These are phyloP conservation scores for Larix sibirica DNA, from an alignment of 83 land plant genomes.

Conservation along the genomic window DNA sequence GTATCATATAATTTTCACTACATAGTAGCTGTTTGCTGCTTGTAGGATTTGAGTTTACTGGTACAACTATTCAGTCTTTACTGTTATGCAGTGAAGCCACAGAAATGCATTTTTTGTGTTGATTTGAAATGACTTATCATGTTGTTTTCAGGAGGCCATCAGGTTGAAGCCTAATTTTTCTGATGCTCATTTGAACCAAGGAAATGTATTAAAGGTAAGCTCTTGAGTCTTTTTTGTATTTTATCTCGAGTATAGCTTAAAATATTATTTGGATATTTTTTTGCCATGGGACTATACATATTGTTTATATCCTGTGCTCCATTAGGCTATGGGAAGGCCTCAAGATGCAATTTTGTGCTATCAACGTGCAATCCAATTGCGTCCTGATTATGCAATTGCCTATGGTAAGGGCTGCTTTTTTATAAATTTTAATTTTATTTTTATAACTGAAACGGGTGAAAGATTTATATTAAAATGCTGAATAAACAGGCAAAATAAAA, in stretches of 20 bases:
- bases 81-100: not conserved
- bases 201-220: constrained; percentile 93
- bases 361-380: constrained; percentile 76
- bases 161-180: constrained; percentile 83
- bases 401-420: constrained; percentile 59
- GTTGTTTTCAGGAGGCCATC: constrained; percentile 78
- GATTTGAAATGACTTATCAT: not conserved
- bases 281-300: not conserved
- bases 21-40: not conserved
- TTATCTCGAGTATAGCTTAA: not conserved
- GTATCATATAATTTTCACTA: not conserved
- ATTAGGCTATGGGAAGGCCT: constrained; percentile 88
- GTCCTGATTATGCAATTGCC: constrained; percentile 89
- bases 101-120: not conserved
- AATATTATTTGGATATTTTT: not conserved
- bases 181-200: constrained; percentile 89
- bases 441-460: too few relatives aligned
- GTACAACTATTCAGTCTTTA: not conserved
- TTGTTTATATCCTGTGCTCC: constrained; percentile 6
- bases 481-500: too few relatives aligned
- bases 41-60: not conserved
- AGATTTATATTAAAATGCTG: too few relatives aligned
- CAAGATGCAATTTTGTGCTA: constrained; percentile 95
- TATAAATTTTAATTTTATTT: too few relatives aligned
- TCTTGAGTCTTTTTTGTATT: not conserved